These are phyloP conservation scores for Phylloporus sp. DNA, from an alignment of 768 basidiomycete genomes.

Conservation along the genomic window DNA sequence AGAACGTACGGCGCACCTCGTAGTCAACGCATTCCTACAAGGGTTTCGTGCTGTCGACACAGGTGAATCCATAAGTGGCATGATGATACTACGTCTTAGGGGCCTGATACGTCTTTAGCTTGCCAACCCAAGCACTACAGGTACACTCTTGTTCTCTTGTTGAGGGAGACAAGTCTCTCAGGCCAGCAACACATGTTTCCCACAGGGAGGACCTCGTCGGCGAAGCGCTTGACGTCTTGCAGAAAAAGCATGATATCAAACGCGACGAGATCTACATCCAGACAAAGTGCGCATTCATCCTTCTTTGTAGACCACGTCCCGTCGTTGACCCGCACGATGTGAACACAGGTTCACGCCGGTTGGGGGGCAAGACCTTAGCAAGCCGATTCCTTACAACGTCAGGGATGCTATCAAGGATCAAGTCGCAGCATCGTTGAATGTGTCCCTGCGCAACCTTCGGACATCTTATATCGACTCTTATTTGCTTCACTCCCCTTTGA, in stretches of 20 bases:
- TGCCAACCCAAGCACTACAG: slow-evolving; percentile 74
- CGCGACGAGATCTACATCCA: slow-evolving; percentile 75
- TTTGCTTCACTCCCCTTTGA: slow-evolving; percentile 73
- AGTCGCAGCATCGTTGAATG: slow-evolving; percentile 56
- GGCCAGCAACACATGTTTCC: not conserved
- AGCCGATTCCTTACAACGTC: slow-evolving; percentile 73
- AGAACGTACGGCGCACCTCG: slow-evolving; percentile 62
- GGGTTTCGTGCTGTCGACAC: slow-evolving; percentile 85
- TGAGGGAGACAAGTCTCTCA: not conserved
- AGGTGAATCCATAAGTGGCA: slow-evolving; percentile 41
- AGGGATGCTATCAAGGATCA: slow-evolving; percentile 51
- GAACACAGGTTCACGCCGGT: slow-evolving; percentile 64
- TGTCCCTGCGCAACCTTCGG: slow-evolving; percentile 63
- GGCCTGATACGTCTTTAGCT: slow-evolving; percentile 35
- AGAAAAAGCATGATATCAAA: slow-evolving; percentile 54
- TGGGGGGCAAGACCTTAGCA: slow-evolving; percentile 63
- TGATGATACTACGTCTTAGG: slow-evolving; percentile 4
- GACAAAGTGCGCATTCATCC: slow-evolving; percentile 55
- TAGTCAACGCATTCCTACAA: slow-evolving; percentile 65
- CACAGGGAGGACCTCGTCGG: slow-evolving; percentile 78
- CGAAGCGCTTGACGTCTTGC: slow-evolving; percentile 56
- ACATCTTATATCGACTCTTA: slow-evolving; percentile 77
- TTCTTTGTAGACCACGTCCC: slow-evolving; percentile 2
- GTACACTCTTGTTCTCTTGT: slow-evolving; percentile 28
- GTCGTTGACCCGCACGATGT: not conserved